These are phyloP conservation scores for Daedaleopsis nitida DNA, from an alignment of 768 basidiomycete genomes.

Conservation along the genomic window DNA sequence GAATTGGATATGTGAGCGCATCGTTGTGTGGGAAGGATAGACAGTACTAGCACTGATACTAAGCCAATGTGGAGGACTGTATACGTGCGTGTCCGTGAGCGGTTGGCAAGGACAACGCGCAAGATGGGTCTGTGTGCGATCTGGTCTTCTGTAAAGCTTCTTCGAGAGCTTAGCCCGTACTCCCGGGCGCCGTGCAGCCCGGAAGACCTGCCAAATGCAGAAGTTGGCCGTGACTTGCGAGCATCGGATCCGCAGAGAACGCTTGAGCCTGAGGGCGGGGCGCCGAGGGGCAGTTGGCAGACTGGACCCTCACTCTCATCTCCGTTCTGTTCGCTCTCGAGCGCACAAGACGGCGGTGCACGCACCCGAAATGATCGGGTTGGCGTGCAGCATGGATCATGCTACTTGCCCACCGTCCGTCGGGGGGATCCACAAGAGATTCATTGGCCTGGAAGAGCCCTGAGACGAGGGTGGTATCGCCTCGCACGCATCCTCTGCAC, in stretches of 20 bases:
- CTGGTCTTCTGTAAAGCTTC: not conserved
- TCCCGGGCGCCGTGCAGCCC: too few relatives aligned
- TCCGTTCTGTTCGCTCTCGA: not conserved
- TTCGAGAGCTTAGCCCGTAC: not conserved
- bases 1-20: too few relatives aligned
- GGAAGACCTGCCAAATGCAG: too few relatives aligned
- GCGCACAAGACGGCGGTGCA: too few relatives aligned
- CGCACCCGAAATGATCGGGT: not conserved
- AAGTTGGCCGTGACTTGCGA: not conserved
- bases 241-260: not conserved
- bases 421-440: not conserved
- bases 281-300: too few relatives aligned
- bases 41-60: not conserved
- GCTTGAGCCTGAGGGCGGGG: not conserved
- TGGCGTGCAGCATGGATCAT: not conserved
- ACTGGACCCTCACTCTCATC: not conserved
- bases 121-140: not conserved
- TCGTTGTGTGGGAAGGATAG: too few relatives aligned
- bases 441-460: too few relatives aligned
- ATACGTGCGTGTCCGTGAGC: not conserved
- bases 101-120: not conserved
- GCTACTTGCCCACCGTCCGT: not conserved
- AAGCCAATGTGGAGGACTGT: not conserved
- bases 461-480: too few relatives aligned
- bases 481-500: too few relatives aligned